These are phyloP conservation scores for Sphaerulina vaccinii DNA, from an alignment of 2,329 filamentous ascomycete genomes.

Conservation along the genomic window DNA sequence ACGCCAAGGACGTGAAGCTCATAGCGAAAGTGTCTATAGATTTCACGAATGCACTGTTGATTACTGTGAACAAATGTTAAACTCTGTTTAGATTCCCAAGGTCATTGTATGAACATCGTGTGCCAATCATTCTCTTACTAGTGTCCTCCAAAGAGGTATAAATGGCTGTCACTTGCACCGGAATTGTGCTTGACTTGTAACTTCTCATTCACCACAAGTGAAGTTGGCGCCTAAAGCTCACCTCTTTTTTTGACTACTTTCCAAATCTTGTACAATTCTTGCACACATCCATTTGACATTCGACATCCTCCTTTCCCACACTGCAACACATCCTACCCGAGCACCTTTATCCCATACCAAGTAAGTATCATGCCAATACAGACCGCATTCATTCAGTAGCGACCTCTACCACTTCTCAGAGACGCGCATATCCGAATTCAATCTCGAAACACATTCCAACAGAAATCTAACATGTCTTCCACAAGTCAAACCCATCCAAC, in stretches of 20 bases:
- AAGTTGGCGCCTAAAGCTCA: neutral
- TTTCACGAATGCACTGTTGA: slow-evolving; percentile 11
- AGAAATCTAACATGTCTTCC: neutral
- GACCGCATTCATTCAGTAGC: no score
- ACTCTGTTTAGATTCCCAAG: neutral
- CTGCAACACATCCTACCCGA: no score
- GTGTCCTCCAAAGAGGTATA: neutral
- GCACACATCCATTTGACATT: neutral
- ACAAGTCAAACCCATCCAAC: slow-evolving; percentile 2
- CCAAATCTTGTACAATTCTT: neutral
- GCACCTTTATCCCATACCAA: neutral
- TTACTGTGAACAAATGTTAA: neutral
- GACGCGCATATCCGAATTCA: neutral
- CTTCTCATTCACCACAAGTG: slow-evolving; percentile 12
- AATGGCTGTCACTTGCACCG: slow-evolving; percentile 6
- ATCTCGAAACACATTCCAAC: neutral
- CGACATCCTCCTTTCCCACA: neutral
- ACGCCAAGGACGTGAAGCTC: slow-evolving; percentile 19
- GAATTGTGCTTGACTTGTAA: slow-evolving; percentile 8
- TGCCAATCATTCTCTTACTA: neutral
- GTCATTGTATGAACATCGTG: no score
- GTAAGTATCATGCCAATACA: neutral
- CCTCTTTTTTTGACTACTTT: neutral
- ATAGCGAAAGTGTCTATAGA: neutral
- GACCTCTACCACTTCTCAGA: neutral